Conservation (phyloP, 176 grass and related monocot genomes). For the Dendrocalamus sinicus region DNA sequence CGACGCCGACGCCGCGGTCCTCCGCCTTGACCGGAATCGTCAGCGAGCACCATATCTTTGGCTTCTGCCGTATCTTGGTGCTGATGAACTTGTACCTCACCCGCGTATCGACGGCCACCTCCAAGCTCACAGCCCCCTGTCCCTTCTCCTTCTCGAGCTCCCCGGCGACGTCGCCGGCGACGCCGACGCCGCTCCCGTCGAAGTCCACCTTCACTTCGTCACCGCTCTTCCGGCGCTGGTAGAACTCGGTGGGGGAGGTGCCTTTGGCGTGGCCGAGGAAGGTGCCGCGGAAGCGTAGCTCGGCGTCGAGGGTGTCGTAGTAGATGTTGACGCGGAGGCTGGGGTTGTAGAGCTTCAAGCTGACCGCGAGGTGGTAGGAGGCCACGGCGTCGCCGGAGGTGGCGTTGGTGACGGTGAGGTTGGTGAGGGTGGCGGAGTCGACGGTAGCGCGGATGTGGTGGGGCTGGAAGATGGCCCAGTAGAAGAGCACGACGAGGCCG, state of each 20-base stretch:
- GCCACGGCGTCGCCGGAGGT: background rate
- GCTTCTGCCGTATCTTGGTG: conserved; percentile 39
- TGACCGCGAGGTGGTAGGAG: conserved; percentile 40
- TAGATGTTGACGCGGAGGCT: conserved; percentile 43
- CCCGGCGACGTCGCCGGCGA: background rate
- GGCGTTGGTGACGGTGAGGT: conserved; percentile 43
- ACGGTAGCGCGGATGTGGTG: conserved; percentile 40
- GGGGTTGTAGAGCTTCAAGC: conserved; percentile 45
- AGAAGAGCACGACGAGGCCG: background rate
- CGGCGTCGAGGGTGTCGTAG: conserved; percentile 46
- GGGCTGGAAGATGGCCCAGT: conserved; percentile 36
- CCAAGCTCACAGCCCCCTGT: background rate
- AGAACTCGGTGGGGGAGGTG: conserved; percentile 29
- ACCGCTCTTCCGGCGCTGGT: conserved; percentile 36
- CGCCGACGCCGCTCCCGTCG: conserved; percentile 13
- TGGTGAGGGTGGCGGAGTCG: conserved; percentile 36
- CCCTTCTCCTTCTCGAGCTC: conserved; percentile 8
- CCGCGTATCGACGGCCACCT: background rate
- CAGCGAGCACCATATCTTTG: background rate
- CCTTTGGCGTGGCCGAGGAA: conserved; percentile 42
- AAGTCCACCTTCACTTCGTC: conserved; percentile 41
- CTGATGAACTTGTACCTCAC: conserved; percentile 41
- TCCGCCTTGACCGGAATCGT: conserved; percentile 24
- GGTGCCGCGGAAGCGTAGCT: conserved; percentile 1
- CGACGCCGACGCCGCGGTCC: background rate